Conservation (phyloP, 129 eudicot species). For the Ambrosia trifida region DNA sequence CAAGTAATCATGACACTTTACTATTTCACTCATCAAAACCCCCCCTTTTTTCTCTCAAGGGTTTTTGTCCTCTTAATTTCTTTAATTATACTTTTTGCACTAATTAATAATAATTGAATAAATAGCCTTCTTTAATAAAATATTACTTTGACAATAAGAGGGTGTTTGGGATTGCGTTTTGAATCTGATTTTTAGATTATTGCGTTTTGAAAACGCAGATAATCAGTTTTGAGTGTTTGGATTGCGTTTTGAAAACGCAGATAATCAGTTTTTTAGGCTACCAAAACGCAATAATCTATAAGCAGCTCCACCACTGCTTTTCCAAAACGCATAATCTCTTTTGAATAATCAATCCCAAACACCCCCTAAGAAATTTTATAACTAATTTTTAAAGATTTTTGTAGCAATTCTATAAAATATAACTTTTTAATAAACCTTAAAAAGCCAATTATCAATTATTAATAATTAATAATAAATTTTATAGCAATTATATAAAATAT, state of each 20-base stretch:
- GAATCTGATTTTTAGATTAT: too few species aligned
- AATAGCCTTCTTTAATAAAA: background rate
- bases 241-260: too few species aligned
- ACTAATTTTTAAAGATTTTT: background rate
- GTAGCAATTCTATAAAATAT: background rate
- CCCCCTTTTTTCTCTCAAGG: conserved; percentile 36
- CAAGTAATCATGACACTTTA: conserved; percentile 46
- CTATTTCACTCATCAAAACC: conserved; percentile 36
- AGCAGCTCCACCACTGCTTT: too few species aligned
- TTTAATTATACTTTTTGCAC: conserved; percentile 13
- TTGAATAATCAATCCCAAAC: too few species aligned
- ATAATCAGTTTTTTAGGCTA: too few species aligned
- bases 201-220: too few species aligned
- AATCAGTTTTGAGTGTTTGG: too few species aligned
- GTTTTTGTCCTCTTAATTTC: conserved; percentile 42
- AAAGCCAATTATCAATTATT: background rate
- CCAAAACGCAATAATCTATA: too few species aligned
- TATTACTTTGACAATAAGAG: conserved; percentile 11
- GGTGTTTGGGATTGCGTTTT: too few species aligned
- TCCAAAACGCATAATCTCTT: too few species aligned
- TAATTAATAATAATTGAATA: conserved; percentile 8
- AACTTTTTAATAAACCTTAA: background rate
- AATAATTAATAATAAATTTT: background rate
- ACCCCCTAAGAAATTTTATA: background rate
- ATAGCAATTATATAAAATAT: background rate